phyloP scores from a whole-genome alignment of 305 asterid genomes.

The Striga hermonthica region DNA sequence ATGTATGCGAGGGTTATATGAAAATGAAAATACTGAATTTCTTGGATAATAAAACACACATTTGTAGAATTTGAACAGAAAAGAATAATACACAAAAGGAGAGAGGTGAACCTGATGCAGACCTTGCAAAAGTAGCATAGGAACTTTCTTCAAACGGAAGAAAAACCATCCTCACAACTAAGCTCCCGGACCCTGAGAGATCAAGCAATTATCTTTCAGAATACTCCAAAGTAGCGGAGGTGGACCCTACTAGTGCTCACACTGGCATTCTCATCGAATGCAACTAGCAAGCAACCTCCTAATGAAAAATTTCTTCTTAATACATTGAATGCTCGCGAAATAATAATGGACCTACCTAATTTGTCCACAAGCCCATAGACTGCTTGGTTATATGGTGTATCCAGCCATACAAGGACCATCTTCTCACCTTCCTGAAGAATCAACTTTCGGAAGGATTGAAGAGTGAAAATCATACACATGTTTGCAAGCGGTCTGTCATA shows the following conservation, averaged over 20 bases:
- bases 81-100: slow-evolving; percentile 28
- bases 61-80: slow-evolving; percentile 16
- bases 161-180: slow-evolving; percentile 90
- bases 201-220: slow-evolving; percentile 32
- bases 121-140: slow-evolving; percentile 91
- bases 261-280: slow-evolving; percentile 26
- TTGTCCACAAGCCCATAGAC: slow-evolving; percentile 94
- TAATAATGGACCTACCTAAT: slow-evolving; percentile 50
- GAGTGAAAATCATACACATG: slow-evolving; percentile 77
- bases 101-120: slow-evolving; percentile 83
- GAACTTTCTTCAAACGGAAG: slow-evolving; percentile 98
- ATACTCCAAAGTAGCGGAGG: slow-evolving; percentile 20
- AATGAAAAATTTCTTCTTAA: slow-evolving; percentile 1
- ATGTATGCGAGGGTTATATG: slow-evolving; percentile 12
- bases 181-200: slow-evolving; percentile 95
- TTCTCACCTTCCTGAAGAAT: slow-evolving; percentile 99
- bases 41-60: no score
- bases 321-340: slow-evolving; percentile 9
- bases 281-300: slow-evolving; percentile 20
- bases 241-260: slow-evolving; percentile 17
- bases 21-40: background rate
- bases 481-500: slow-evolving; percentile 68
- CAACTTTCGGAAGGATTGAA: slow-evolving; percentile 83
- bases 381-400: slow-evolving; percentile 96
- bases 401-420: slow-evolving; percentile 91